Conservation (phyloP, 1,284 basidiomycete species). For the Garcileccinum viscosum region DNA sequence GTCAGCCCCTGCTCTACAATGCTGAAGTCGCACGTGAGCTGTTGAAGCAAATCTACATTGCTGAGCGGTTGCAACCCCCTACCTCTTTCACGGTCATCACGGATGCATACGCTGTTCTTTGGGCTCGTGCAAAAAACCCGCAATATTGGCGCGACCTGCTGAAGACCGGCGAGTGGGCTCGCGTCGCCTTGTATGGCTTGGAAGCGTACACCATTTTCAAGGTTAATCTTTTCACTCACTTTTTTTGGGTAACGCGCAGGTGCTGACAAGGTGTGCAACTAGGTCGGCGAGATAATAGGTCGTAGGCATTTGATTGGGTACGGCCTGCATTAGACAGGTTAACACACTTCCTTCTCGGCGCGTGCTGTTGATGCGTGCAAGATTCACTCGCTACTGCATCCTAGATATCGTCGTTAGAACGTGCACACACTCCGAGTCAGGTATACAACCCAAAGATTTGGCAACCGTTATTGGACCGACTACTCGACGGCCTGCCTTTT, state of each 20-base stretch:
- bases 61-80: conserved; percentile 88
- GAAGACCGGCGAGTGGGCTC: conserved; percentile 79
- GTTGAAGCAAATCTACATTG: conserved; percentile 89
- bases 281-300: conserved; percentile 92
- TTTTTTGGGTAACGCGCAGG: conserved; percentile 36
- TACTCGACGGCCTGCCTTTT: neutral
- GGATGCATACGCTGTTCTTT: conserved; percentile 78
- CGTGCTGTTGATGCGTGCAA: neutral
- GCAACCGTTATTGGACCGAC: neutral
- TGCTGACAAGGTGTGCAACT: conserved; percentile 11
- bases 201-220: conserved; percentile 92
- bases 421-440: conserved; percentile 4
- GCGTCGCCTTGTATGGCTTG: conserved; percentile 83
- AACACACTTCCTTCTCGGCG: neutral
- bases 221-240: conserved; percentile 46
- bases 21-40: conserved; percentile 84
- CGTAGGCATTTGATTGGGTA: conserved; percentile 87
- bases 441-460: neutral
- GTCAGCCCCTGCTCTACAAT: conserved; percentile 85
- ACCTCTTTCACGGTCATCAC: conserved; percentile 67
- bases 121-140: conserved; percentile 67
- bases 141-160: conserved; percentile 76
- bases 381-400: conserved; percentile 1
- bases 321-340: conserved; percentile 63
- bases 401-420: conserved; percentile 21